Conservation (phyloP, 768 basidiomycete species). For the Lentinula lateritia region DNA sequence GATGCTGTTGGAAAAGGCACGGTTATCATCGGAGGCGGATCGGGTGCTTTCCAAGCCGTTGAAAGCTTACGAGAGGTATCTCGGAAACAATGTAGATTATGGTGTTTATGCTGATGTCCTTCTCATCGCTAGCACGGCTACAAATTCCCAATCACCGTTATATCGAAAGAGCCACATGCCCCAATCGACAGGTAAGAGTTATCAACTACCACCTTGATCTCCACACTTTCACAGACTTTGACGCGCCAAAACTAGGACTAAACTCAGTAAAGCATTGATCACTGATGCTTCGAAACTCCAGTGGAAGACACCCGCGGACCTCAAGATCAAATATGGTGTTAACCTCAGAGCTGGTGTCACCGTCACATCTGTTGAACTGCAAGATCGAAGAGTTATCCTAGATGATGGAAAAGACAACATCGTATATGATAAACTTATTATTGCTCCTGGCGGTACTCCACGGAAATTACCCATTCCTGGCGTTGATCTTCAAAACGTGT, state of each 20-base stretch:
- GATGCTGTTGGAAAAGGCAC: slow-evolving; percentile 57
- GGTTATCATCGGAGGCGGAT: slow-evolving; percentile 83
- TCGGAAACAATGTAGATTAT: not conserved
- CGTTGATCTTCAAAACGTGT: slow-evolving; percentile 68
- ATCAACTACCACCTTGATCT: too few relatives aligned
- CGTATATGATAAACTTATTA: slow-evolving; percentile 70
- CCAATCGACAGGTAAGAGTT: slow-evolving; percentile 73
- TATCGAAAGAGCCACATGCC: slow-evolving; percentile 73
- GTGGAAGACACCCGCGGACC: slow-evolving; percentile 64
- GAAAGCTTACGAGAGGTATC: slow-evolving; percentile 79
- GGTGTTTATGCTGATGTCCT: not conserved
- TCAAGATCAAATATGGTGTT: slow-evolving; percentile 71
- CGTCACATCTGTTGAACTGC: slow-evolving; percentile 65
- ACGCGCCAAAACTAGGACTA: slow-evolving; percentile 49
- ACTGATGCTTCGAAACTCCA: slow-evolving; percentile 76
- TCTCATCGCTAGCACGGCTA: slow-evolving; percentile 57
- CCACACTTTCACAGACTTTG: too few relatives aligned
- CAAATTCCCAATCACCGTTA: slow-evolving; percentile 66
- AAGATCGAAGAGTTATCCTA: slow-evolving; percentile 56
- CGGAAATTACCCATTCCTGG: slow-evolving; percentile 75
- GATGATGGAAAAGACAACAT: slow-evolving; percentile 54
- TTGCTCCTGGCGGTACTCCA: slow-evolving; percentile 74
- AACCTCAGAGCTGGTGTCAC: slow-evolving; percentile 57
- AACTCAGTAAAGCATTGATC: slow-evolving; percentile 80
- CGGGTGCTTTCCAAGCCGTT: slow-evolving; percentile 69